A percentile compares a stretch with the other conserved stretches of the same genome.
Evolutionary conservation across 2,329 filamentous ascomycete species (phyloP).

Genomic region (Xylariaceae sp.): DNA sequence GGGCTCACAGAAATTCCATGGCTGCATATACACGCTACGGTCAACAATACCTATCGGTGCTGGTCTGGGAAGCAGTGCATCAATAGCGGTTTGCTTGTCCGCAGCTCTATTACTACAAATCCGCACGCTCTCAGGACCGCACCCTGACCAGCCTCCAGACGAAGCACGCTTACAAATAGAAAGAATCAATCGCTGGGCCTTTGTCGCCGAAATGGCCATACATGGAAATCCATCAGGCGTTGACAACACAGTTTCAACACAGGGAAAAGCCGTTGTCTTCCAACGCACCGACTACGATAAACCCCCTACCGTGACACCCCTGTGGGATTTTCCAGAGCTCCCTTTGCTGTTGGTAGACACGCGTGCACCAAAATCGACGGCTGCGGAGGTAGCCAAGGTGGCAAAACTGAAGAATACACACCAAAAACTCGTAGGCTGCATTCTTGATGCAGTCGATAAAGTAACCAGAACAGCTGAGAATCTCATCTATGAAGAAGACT

Average conservation of each 20-base stretch:
- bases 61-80: constrained; percentile 89
- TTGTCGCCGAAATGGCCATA: constrained; percentile 94
- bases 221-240: constrained; percentile 95
- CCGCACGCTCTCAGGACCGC: constrained; percentile 80
- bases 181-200: constrained; percentile 95
- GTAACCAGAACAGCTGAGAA: constrained; percentile 53
- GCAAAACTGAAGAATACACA: constrained; percentile 63
- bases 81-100: constrained; percentile 82
- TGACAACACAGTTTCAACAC: constrained; percentile 91
- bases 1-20: constrained; percentile 70
- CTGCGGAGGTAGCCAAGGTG: constrained; percentile 82
- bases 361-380: constrained; percentile 77
- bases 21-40: constrained; percentile 82
- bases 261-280: constrained; percentile 92
- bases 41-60: constrained; percentile 92
- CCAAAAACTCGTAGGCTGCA: constrained; percentile 69
- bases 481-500: constrained; percentile 55
- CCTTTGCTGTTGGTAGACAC: constrained; percentile 89
- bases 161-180: constrained; percentile 90
- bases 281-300: constrained; percentile 71
- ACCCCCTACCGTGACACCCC: constrained; percentile 67
- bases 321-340: constrained; percentile 87
- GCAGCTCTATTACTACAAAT: constrained; percentile 82
- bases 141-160: constrained; percentile 80
- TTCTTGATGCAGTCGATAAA: constrained; percentile 80